Evolutionary conservation across 352 stramenopile genomes (phyloP).

Genomic region (Pythium coloratum): DNA sequence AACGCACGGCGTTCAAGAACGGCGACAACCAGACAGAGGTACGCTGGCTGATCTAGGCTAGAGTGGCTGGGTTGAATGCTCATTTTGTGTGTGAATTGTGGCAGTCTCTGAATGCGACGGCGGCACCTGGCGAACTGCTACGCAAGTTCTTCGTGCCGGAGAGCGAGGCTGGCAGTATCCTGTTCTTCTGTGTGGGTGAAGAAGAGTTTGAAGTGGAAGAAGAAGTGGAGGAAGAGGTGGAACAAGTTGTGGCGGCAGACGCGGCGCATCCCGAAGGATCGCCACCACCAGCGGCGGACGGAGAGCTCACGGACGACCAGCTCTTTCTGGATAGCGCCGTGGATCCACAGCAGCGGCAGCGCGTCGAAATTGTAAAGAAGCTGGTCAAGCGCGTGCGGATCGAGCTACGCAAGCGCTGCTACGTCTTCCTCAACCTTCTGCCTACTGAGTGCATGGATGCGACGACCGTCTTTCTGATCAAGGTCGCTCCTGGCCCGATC

Average conservation of each 20-base stretch:
- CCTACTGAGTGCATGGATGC: slow-evolving; percentile 60
- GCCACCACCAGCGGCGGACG: not conserved
- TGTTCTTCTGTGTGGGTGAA: slow-evolving; percentile 77
- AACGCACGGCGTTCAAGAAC: slow-evolving; percentile 29
- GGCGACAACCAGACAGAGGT: slow-evolving; percentile 44
- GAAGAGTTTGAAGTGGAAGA: slow-evolving; percentile 76
- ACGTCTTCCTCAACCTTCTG: slow-evolving; percentile 69
- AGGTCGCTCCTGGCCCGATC: slow-evolving; percentile 55
- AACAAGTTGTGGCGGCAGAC: slow-evolving; percentile 44
- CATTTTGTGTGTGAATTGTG: not conserved
- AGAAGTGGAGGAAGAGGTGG: slow-evolving; percentile 80
- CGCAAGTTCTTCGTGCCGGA: slow-evolving; percentile 60
- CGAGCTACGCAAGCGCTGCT: slow-evolving; percentile 56
- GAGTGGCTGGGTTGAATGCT: too few species aligned
- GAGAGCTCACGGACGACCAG: slow-evolving; percentile 64
- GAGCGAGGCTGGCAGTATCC: slow-evolving; percentile 57
- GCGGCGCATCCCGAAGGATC: slow-evolving; percentile 13
- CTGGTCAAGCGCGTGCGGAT: slow-evolving; percentile 50
- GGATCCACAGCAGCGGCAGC: slow-evolving; percentile 23
- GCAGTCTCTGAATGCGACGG: slow-evolving; percentile 19
- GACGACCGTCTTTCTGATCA: slow-evolving; percentile 80
- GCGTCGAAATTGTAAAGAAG: slow-evolving; percentile 42
- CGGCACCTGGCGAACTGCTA: slow-evolving; percentile 37
- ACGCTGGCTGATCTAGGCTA: not conserved
- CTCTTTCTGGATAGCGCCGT: slow-evolving; percentile 54